Conservation (phyloP, 202 grass and related monocot genomes). For the Dendrocalamus latiflorus region DNA sequence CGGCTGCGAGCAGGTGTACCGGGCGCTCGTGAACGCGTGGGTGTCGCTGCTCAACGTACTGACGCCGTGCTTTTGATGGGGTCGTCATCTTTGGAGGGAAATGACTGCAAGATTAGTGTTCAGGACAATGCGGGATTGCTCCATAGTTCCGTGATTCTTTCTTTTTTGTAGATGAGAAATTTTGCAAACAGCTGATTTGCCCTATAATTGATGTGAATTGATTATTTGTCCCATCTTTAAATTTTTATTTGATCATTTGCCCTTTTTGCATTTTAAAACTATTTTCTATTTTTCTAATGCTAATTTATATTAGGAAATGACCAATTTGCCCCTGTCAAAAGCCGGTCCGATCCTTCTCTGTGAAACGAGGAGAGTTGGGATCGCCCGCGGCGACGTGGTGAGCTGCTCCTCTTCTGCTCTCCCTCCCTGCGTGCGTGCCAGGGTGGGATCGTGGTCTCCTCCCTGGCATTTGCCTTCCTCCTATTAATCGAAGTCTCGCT, state of each 20-base stretch:
- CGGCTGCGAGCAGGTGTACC: constrained; percentile 54
- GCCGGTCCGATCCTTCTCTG: no score
- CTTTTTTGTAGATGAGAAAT: background rate
- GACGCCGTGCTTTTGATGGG: constrained; percentile 51
- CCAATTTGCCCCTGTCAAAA: no score
- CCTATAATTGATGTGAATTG: no score
- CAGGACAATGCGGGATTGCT: background rate
- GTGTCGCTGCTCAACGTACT: constrained; percentile 71
- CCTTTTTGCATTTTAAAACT: no score
- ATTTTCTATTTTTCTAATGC: no score
- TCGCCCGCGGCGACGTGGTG: constrained; percentile 11
- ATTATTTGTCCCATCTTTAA: no score
- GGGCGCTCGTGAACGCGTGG: constrained; percentile 51
- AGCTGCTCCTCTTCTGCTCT: background rate
- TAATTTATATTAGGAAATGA: no score
- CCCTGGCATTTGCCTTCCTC: constrained; percentile 21
- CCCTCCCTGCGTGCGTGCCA: background rate
- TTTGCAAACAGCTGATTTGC: no score
- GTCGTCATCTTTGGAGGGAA: background rate
- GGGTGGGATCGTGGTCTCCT: constrained; percentile 6
- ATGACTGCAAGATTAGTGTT: background rate
- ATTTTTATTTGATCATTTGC: no score
- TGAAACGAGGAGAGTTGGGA: background rate
- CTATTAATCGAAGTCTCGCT: constrained; percentile 13
- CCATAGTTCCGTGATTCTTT: background rate